phyloP scores from a whole-genome alignment of 2,329 filamentous ascomycete species.

The Chrysoporthe puriensis region DNA sequence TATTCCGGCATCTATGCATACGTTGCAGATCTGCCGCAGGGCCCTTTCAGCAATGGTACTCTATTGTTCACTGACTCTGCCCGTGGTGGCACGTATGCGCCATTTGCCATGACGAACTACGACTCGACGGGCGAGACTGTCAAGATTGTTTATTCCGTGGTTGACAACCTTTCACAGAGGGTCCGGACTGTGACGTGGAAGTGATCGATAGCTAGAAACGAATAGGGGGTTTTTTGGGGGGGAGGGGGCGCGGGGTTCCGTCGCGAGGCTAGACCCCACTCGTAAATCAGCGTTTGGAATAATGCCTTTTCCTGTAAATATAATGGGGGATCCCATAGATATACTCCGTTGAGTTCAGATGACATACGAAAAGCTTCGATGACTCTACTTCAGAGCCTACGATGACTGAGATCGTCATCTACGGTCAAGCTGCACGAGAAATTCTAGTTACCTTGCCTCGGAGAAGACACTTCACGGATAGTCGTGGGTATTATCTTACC shows the following conservation, averaged over 20 bases:
- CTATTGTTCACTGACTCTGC: not conserved
- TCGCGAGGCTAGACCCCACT: not conserved
- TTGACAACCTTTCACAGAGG: constrained; percentile 4
- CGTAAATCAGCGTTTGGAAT: not conserved
- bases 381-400: not conserved
- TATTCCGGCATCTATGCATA: constrained; percentile 6
- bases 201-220: not conserved
- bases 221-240: not conserved
- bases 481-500: too few relatives aligned
- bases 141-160: constrained; percentile 7
- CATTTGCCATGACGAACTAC: not conserved
- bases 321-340: not conserved
- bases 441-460: too few relatives aligned
- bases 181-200: not conserved
- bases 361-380: not conserved
- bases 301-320: too few relatives aligned
- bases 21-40: not conserved
- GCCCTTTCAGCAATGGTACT: not conserved
- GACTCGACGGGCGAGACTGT: constrained; percentile 1
- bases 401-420: too few relatives aligned
- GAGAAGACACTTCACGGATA: too few relatives aligned
- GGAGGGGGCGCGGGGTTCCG: not conserved
- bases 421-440: too few relatives aligned
- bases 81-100: constrained; percentile 4
- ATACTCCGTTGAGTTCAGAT: not conserved